Evolutionary conservation across 495 filamentous ascomycete genomes (phyloP), one percentile per base, ranked within the genome.

Genomic region (Neurospora sp.): DNA sequence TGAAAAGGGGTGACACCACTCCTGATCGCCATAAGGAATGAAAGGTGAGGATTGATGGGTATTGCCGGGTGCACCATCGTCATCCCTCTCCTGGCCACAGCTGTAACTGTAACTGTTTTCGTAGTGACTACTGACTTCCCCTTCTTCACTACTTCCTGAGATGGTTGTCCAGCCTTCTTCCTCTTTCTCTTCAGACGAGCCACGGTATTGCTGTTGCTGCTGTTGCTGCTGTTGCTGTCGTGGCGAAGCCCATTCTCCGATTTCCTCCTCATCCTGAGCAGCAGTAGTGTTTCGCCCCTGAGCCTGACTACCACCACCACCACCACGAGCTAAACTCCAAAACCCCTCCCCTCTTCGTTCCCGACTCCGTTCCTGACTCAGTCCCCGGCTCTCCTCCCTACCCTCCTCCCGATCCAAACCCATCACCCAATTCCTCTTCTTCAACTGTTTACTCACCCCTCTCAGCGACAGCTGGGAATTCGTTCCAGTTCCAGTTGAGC

Each of bases 201-300:
- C 54, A 16, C 20, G 23, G 3, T 7, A 0, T 8, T 18, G 27
- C 0, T 54, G 20, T 6, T 54, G 46, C 35, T 35, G 35, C 0
- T 54, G 20, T 6, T 38, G 7, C 37, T 38, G 37, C 27, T n/a
- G n/a, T n/a, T n/a, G n/a, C n/a, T n/a, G n/a, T 37, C 35, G 35
- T 6, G 35, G 35, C 5, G 35, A 37, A 37, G 35, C 35, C 35
- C 35, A 37, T 37, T 6, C 35, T 37, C 35, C 3, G 35, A 37
- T 37, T 8, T n/a, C n/a, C n/a, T 18, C 2, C 23, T 31, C 35
- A 37, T 37, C 11, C 4, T 54, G 46, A 12, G n/a, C 20, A 54
- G 9, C 18, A 16, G 7, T 3, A 20, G 44, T 11, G n/a, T 8
- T 11, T 2, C 14, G 18, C 9, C 1, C 4, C 9, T 48, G n/a